These are phyloP conservation scores for Aspergillus panamensis DNA, from an alignment of 495 filamentous ascomycete species.

Conservation along the genomic window DNA sequence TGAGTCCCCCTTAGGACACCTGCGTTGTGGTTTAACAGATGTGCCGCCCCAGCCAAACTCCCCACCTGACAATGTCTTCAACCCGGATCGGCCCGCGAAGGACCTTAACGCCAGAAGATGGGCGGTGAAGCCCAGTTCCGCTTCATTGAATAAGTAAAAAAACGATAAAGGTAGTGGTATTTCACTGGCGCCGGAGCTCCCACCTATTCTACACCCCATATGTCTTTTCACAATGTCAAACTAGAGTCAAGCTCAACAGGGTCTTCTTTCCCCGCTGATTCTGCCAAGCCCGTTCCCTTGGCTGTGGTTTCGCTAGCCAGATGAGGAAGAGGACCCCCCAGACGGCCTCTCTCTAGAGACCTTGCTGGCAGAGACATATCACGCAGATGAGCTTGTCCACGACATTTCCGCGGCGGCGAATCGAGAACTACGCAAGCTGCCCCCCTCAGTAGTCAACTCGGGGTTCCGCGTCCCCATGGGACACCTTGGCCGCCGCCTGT, in stretches of 20 bases:
- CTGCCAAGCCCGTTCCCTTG: too few species aligned
- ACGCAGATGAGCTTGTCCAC: not conserved
- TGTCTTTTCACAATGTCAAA: constrained; percentile 77
- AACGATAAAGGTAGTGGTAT: constrained; percentile 69
- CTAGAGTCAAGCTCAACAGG: constrained; percentile 53
- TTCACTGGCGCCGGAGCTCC: constrained; percentile 43
- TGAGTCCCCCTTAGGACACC: constrained; percentile 4
- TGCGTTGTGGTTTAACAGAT: constrained; percentile 4
- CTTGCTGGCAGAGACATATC: not conserved
- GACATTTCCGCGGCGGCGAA: not conserved
- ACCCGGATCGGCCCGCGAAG: not conserved
- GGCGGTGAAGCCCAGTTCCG: constrained; percentile 63
- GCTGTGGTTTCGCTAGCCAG: too few species aligned
- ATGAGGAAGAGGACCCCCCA: not conserved
- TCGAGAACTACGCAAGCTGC: not conserved
- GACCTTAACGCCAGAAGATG: constrained; percentile 55
- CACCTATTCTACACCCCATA: constrained; percentile 73
- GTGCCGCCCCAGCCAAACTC: constrained; percentile 4
- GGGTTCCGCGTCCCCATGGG: not conserved
- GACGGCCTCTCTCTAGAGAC: not conserved
- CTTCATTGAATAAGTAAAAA: constrained; percentile 75
- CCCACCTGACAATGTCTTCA: constrained; percentile 7
- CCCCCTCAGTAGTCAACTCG: not conserved
- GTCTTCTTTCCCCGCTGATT: constrained; percentile 14
- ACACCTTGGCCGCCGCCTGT: not conserved